Evolutionary conservation across 2,329 filamentous ascomycete genomes (phyloP).

Genomic region (Grosmannia serpens): DNA sequence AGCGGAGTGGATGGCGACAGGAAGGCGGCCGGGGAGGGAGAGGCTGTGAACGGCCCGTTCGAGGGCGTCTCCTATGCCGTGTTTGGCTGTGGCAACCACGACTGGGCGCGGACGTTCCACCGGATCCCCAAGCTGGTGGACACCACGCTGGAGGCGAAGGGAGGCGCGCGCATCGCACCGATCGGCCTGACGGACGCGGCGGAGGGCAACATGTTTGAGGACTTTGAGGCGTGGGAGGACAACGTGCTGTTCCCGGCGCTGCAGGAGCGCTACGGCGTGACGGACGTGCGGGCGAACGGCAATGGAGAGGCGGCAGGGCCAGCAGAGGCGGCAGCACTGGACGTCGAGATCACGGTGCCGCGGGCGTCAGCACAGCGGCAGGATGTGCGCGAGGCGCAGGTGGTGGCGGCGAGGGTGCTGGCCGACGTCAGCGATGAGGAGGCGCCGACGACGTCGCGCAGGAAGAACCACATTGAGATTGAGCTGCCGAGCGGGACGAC

Average conservation of each 20-base stretch:
- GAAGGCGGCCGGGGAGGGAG: slow-evolving; percentile 29
- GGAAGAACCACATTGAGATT: slow-evolving; percentile 56
- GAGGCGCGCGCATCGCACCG: slow-evolving; percentile 32
- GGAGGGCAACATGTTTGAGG: slow-evolving; percentile 53
- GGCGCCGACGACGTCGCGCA: not conserved
- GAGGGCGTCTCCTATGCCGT: slow-evolving; percentile 52
- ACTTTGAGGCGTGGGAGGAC: slow-evolving; percentile 58
- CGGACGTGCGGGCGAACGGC: slow-evolving; percentile 1
- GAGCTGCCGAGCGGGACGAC: slow-evolving; percentile 52
- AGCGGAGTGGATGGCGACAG: slow-evolving; percentile 20
- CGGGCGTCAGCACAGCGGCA: slow-evolving; percentile 49
- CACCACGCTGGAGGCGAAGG: slow-evolving; percentile 35
- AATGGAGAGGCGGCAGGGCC: slow-evolving; percentile 17
- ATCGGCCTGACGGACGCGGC: slow-evolving; percentile 50
- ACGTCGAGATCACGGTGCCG: slow-evolving; percentile 40
- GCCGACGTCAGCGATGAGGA: slow-evolving; percentile 15
- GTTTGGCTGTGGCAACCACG: slow-evolving; percentile 48
- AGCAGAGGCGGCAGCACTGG: slow-evolving; percentile 15
- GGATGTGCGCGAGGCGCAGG: slow-evolving; percentile 49
- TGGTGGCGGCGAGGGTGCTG: slow-evolving; percentile 40
- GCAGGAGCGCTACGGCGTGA: slow-evolving; percentile 25
- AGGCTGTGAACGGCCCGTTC: slow-evolving; percentile 19
- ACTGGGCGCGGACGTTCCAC: slow-evolving; percentile 54
- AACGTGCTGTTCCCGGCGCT: slow-evolving; percentile 39
- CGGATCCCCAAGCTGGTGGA: slow-evolving; percentile 54